Base-by-base conservation (phyloP, 805 yeast genomes). In the Yarrowia sp. region DNA sequence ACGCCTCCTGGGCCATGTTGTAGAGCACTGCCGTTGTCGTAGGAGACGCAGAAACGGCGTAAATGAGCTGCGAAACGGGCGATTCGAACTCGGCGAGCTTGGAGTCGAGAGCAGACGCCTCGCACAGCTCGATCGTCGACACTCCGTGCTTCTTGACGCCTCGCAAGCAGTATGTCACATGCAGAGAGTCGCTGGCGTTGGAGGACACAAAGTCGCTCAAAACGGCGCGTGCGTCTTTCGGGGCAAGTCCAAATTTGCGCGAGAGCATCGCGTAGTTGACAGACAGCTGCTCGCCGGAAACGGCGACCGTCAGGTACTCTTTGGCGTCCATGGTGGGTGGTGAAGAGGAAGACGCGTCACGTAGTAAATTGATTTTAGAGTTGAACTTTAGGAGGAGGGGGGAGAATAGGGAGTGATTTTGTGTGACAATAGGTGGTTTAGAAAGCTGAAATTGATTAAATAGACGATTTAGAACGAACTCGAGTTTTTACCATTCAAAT, bases 261-360 rank as follows among this genome's bases (percentile, higher is more conserved):
- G 32, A 22, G 7, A 51, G 32, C 35, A 51, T 33, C 13, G 41
- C 42, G 10, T 35, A 33, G 22, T 32, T 51, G 16, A 51, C 58
- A 3, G 58, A n/a, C 6, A 51, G 58, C 25, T 51, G 58, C 13
- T 51, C 58, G 14, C 61, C 61, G 7, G 16, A n/a, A 27, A 55
- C 16, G 5, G 47, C 47, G 29, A 55, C 61, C 9, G 47, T 38
- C 27, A 55, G 21, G 21, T 55, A 55, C 61, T 55, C 61, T 21
- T 55, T 39, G 12, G 59, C 42, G 32, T 33, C 42, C 59, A 51
- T 51, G 2, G 51, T 25, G 12, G 22, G 21, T 9, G 18, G 29
- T 27, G 29, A 27, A 27, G 12, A 27, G 10, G 9, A 27, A 49
- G 29, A 51, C 58, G 58, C 58, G 58, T 51, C 39, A 47, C 56